A percentile compares a stretch with the other conserved stretches of the same genome.
These are phyloP conservation scores for Sporisorium exsertum DNA, from an alignment of 1,284 basidiomycete species.

Conservation along the genomic window DNA sequence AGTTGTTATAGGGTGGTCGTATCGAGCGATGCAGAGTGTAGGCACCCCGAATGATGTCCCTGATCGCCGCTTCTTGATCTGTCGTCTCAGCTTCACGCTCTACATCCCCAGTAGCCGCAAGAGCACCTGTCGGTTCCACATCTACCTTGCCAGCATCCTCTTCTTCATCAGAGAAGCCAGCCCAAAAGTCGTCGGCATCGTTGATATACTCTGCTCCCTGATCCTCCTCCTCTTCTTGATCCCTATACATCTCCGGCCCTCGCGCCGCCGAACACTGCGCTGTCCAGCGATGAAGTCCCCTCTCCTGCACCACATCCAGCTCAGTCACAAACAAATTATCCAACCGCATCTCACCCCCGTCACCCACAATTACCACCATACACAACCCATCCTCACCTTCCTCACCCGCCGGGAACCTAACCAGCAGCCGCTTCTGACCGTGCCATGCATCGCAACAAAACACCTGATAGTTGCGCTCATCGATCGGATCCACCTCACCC, in stretches of 20 bases:
- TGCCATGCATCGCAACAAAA: slow-evolving; percentile 23
- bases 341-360: slow-evolving; percentile 7
- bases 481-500: slow-evolving; percentile 17
- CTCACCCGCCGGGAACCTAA: neutral
- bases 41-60: slow-evolving; percentile 34
- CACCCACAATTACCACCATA: slow-evolving; percentile 3
- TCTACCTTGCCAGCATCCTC: neutral
- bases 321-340: slow-evolving; percentile 28
- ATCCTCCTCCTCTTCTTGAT: neutral
- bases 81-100: neutral
- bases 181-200: slow-evolving; percentile 49
- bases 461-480: neutral
- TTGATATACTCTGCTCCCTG: slow-evolving; percentile 42
- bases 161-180: slow-evolving; percentile 39
- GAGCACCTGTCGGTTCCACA: neutral
- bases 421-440: neutral
- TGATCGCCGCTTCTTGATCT: slow-evolving; percentile 21
- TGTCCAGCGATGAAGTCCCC: slow-evolving; percentile 6
- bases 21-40: slow-evolving; percentile 17
- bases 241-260: neutral
- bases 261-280: neutral
- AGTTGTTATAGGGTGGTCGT: neutral
- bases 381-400: neutral
- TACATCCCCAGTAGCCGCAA: neutral
- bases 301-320: neutral